phyloP scores from a whole-genome alignment of 305 asterid species.

The Salvia sclarea region DNA sequence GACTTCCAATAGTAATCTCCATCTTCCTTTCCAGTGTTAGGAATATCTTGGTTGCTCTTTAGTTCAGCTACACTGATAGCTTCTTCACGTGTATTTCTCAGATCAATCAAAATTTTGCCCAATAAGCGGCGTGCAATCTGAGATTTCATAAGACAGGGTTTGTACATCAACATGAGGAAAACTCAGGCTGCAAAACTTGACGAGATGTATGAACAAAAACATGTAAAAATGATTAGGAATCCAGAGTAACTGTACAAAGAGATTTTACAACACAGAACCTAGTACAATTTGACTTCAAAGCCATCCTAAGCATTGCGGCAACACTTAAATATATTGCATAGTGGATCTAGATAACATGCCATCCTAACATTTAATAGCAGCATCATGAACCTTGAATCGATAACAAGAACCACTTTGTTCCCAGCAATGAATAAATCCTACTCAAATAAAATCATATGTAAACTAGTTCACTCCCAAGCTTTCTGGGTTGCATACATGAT shows the following conservation, averaged over 20 bases:
- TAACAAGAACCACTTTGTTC: conserved; percentile 9
- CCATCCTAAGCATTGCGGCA: conserved; percentile 9
- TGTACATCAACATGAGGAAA: conserved; percentile 11
- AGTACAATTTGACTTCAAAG: not conserved
- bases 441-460: conserved; percentile 11
- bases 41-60: conserved; percentile 48
- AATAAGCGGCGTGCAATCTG: conserved; percentile 75
- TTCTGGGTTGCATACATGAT: conserved; percentile 2
- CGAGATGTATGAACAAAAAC: conserved; percentile 18
- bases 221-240: not conserved
- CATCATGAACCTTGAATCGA: conserved; percentile 1
- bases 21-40: conserved; percentile 47
- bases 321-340: not conserved
- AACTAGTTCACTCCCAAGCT: conserved; percentile 10
- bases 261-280: not conserved
- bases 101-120: conserved; percentile 73
- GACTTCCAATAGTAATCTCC: conserved; percentile 45
- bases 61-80: conserved; percentile 69
- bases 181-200: not conserved
- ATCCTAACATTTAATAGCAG: conserved; percentile 23
- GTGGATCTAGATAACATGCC: not conserved
- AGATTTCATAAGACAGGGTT: conserved; percentile 20
- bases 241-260: conserved; percentile 5
- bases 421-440: conserved; percentile 15
- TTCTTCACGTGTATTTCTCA: conserved; percentile 74